Conservation (phyloP, 106 monocot genomes). For the Dioscorea dumetorum region DNA sequence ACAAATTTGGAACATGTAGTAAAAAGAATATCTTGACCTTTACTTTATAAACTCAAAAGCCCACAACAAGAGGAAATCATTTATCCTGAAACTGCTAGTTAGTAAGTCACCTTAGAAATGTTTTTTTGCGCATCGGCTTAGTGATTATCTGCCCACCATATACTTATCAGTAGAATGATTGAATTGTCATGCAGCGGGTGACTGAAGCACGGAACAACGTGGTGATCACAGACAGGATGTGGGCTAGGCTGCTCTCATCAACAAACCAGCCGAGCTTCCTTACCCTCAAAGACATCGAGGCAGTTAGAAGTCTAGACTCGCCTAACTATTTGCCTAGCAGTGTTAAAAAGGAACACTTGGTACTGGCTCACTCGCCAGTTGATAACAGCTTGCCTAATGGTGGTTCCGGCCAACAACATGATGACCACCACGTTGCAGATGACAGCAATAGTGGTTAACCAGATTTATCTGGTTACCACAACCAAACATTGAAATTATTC, state of each 20-base stretch:
- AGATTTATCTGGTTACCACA: too few species aligned
- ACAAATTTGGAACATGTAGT: too few species aligned
- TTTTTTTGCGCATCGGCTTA: not conserved
- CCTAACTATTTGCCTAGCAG: too few species aligned
- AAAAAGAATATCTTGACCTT: not conserved
- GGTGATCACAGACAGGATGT: slow-evolving; percentile 69
- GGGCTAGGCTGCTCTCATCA: slow-evolving; percentile 68
- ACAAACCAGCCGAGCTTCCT: slow-evolving; percentile 70
- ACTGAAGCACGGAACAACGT: slow-evolving; percentile 61
- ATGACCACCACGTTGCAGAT: not conserved
- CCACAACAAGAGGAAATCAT: not conserved
- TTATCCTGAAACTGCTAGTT: not conserved
- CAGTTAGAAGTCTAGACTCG: slow-evolving; percentile 12
- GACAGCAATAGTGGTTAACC: too few species aligned
- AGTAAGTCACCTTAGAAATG: not conserved
- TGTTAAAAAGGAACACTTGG: slow-evolving; percentile 24
- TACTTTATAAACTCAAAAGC: not conserved
- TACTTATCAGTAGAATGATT: not conserved
- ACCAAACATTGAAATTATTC: too few species aligned
- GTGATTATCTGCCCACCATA: not conserved
- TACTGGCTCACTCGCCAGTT: too few species aligned
- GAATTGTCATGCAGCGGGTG: slow-evolving; percentile 32
- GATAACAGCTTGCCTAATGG: too few species aligned
- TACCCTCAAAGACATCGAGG: slow-evolving; percentile 22
- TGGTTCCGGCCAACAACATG: too few species aligned